Percentiles rank a stretch among this genome's conserved stretches.
phyloP scores from a whole-genome alignment of 345 rosid species.

The Odontarrhena argentea region DNA sequence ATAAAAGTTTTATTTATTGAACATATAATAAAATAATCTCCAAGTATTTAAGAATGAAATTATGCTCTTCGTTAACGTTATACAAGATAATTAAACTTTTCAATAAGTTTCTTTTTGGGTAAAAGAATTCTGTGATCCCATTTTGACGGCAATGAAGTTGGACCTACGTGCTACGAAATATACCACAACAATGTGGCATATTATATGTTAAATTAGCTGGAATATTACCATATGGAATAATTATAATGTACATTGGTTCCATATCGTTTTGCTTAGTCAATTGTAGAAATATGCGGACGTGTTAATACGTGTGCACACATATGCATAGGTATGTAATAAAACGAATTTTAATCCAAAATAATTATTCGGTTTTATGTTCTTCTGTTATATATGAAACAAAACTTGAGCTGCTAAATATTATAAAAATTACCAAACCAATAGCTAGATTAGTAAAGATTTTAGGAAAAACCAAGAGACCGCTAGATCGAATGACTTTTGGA shows the following conservation, averaged over 20 bases:
- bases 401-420: not conserved
- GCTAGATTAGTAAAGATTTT: no score
- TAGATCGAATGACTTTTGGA: no score
- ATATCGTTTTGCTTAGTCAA: constrained; percentile 1
- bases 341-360: not conserved
- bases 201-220: constrained; percentile 17
- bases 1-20: not conserved
- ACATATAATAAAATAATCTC: not conserved
- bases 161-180: constrained; percentile 22
- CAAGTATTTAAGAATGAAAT: constrained; percentile 2
- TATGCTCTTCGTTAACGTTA: not conserved
- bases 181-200: not conserved
- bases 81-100: not conserved
- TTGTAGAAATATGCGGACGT: not conserved
- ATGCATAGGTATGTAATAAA: not conserved
- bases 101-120: not conserved
- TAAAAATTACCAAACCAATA: no score
- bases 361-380: not conserved
- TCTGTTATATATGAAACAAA: not conserved
- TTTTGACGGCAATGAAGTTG: constrained; percentile 20
- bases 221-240: constrained; percentile 22
- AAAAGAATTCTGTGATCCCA: not conserved
- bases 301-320: constrained; percentile 3
- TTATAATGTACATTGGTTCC: constrained; percentile 17
- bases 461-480: no score